phyloP scores from a whole-genome alignment of 495 filamentous ascomycete species.

The Lineolata rhizophorae region DNA sequence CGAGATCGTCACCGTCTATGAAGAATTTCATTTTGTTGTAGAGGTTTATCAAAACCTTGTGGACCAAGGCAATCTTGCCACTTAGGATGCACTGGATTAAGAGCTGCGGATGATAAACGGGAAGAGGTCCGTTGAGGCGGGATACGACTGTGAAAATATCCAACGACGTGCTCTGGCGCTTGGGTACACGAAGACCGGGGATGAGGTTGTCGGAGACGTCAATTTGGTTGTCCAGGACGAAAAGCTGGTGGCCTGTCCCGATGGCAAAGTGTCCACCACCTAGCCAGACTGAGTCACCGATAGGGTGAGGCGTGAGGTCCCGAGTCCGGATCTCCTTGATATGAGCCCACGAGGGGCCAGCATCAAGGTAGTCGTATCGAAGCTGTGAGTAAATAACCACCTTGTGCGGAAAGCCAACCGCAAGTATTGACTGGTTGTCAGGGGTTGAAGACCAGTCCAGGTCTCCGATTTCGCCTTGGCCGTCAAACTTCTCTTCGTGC shows the following conservation, averaged over 20 bases:
- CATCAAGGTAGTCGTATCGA: conserved; percentile 80
- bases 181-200: conserved; percentile 38
- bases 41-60: conserved; percentile 52
- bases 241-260: conserved; percentile 82
- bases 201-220: conserved; percentile 40
- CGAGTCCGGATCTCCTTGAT: conserved; percentile 65
- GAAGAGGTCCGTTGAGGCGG: conserved; percentile 66
- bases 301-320: conserved; percentile 71
- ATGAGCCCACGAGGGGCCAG: conserved; percentile 73
- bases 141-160: conserved; percentile 68
- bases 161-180: conserved; percentile 24
- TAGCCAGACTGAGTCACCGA: conserved; percentile 84
- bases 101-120: conserved; percentile 86
- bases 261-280: conserved; percentile 65
- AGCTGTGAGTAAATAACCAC: conserved; percentile 76
- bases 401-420: conserved; percentile 72
- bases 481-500: conserved; percentile 50
- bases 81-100: conserved; percentile 70
- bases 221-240: conserved; percentile 57
- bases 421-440: conserved; percentile 73
- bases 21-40: conserved; percentile 62
- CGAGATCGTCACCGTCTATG: conserved; percentile 60
- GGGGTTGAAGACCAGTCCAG: conserved; percentile 92
- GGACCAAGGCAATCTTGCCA: conserved; percentile 53
- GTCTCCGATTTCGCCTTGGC: conserved; percentile 56